phyloP scores from a whole-genome alignment of 1,284 basidiomycete species.

The Chalciporus sp. region DNA sequence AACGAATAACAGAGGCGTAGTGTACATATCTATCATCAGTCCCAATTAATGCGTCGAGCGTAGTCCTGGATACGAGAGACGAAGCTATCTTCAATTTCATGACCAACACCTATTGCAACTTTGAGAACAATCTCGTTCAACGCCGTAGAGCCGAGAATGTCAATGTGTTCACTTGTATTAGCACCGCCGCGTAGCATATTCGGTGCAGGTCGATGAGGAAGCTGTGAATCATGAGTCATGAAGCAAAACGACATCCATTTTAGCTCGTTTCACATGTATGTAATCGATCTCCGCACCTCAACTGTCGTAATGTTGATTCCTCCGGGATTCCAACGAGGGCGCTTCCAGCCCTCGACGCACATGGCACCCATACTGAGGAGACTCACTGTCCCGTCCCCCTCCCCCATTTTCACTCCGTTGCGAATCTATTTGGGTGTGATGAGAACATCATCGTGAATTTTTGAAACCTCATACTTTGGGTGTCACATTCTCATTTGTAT shows the following conservation, averaged over 20 bases:
- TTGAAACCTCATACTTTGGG: conserved; percentile 54
- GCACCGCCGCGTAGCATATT: conserved; percentile 87
- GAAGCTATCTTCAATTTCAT: conserved; percentile 73
- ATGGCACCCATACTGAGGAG: conserved; percentile 90
- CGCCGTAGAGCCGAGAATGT: conserved; percentile 87
- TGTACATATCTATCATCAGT: conserved; percentile 38
- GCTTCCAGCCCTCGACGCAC: conserved; percentile 96
- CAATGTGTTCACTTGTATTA: conserved; percentile 90
- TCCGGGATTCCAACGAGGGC: conserved; percentile 91
- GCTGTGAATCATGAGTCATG: conserved; percentile 43
- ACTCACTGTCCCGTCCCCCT: conserved; percentile 96
- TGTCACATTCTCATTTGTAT: conserved; percentile 61
- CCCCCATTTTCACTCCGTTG: conserved; percentile 87
- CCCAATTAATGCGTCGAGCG: conserved; percentile 78
- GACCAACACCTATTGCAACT: conserved; percentile 76
- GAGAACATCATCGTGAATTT: neutral
- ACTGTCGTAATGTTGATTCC: conserved; percentile 85
- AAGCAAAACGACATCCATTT: conserved; percentile 1
- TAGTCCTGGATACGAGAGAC: conserved; percentile 85
- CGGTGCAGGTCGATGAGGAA: conserved; percentile 81
- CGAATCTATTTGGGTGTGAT: conserved; percentile 47
- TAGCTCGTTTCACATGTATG: conserved; percentile 7
- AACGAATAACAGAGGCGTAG: conserved; percentile 9
- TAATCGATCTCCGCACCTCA: conserved; percentile 55
- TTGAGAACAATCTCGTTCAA: conserved; percentile 93